Base-by-base conservation (phyloP, 1,139 yeast species). In the Kazachstania sp. region DNA sequence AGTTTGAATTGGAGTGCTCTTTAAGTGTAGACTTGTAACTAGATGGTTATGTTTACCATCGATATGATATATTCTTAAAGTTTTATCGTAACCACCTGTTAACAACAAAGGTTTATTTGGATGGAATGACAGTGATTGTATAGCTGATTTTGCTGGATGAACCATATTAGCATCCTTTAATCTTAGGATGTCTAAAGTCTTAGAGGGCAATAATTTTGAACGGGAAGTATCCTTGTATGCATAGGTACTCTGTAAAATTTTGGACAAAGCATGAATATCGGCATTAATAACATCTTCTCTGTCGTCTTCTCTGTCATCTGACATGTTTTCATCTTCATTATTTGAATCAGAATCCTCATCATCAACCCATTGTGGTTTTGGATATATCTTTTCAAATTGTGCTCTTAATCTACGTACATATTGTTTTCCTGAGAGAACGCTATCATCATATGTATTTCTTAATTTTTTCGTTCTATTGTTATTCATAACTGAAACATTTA, bases 31-130 rank as follows among this genome's bases (percentile, higher is more conserved):
- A 38, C 95, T 83, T 2, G 96, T 83, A 16, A 90, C 94, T 43
- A 88, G 69, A 48, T 79, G 81, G 63, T 94, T 94, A 50, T 70
- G 64, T 61, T 84, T 86, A n/a, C 97, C 97, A 63, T 92, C 98
- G 49, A 90, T 79, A 60, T 92, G 95, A 64, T 82, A 92, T 28
- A 94, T 72, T 58, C 98, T 73, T 49, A 92, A 65, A 0, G 97
- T 85, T 58, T 87, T 77, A 64, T 94, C 99, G 61, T 83, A 88
- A 26, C 99, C 99, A 51, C 94, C 95, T 0, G 96, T 85, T 50
- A 92, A 69, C 43, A 92, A 68, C 39, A 94, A 50, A 29, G 98
- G 95, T 59, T 86, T 94, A 7, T 76, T 71, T 12, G 86, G 86
- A 64, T 94, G 98, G 75, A 92, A 92, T 12, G 84, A 74, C 43